Evolutionary conservation across 306 rosid species (phyloP).

Genomic region (Gastrolobium bilobum): DNA sequence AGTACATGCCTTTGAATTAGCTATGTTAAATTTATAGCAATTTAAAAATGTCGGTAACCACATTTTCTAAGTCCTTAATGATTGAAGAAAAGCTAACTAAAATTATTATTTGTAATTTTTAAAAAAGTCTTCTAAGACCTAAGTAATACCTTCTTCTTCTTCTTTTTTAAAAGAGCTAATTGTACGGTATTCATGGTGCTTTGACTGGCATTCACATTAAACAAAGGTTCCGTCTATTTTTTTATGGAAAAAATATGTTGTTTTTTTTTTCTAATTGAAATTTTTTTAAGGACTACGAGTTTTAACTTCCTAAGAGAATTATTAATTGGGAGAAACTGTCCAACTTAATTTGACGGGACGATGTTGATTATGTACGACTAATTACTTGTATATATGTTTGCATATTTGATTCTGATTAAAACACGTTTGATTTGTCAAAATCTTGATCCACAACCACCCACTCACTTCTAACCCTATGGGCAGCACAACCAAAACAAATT

Average conservation of each 20-base stretch:
- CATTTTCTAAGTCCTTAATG: background rate
- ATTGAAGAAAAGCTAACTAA: background rate
- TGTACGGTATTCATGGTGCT: background rate
- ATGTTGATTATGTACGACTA: too few relatives aligned
- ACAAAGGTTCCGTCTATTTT: background rate
- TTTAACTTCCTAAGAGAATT: too few relatives aligned
- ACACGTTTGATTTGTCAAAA: background rate
- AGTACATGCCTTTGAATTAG: background rate
- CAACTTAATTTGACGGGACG: too few relatives aligned
- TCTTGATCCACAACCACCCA: background rate
- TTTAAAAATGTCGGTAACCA: background rate
- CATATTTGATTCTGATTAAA: background rate
- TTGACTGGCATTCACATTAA: background rate
- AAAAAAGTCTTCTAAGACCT: background rate
- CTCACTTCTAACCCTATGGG: background rate
- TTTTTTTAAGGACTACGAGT: too few relatives aligned
- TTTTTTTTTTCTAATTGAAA: too few relatives aligned
- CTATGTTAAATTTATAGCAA: background rate
- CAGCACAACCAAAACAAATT: background rate
- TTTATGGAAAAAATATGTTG: background rate
- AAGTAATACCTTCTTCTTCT: too few relatives aligned
- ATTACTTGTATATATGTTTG: background rate
- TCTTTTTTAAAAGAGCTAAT: background rate
- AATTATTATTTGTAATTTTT: background rate
- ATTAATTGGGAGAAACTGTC: too few relatives aligned